Evolutionary conservation across 768 basidiomycete species (phyloP).

Genomic region (Cantharellus anzutake): DNA sequence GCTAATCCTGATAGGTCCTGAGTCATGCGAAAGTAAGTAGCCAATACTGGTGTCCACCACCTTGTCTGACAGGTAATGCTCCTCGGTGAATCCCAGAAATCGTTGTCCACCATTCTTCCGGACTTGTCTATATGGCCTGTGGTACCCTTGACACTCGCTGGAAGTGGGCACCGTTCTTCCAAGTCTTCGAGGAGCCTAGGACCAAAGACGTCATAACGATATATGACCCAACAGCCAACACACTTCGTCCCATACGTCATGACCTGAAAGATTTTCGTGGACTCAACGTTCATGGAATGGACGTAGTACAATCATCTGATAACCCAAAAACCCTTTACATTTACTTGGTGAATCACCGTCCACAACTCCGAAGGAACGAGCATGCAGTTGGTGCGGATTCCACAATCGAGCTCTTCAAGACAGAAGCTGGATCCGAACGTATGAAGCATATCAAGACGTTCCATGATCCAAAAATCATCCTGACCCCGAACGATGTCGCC

Average conservation of each 20-base stretch:
- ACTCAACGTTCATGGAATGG: background rate
- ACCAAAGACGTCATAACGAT: background rate
- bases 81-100: background rate
- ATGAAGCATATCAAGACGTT: background rate
- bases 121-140: slow-evolving; percentile 1
- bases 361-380: background rate
- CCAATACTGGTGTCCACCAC: background rate
- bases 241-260: background rate
- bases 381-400: background rate
- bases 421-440: background rate
- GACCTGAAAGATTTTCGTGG: background rate
- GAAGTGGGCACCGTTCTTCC: background rate
- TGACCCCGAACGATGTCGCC: background rate
- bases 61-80: background rate
- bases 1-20: background rate
- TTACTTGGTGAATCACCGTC: background rate
- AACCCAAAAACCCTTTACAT: background rate
- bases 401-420: background rate
- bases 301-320: background rate
- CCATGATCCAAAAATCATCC: background rate
- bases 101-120: background rate
- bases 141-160: background rate
- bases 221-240: background rate
- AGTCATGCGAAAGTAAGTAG: background rate
- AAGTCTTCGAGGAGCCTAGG: background rate